These are phyloP conservation scores for Zalerion maritima DNA, from an alignment of 495 filamentous ascomycete genomes.

Conservation along the genomic window DNA sequence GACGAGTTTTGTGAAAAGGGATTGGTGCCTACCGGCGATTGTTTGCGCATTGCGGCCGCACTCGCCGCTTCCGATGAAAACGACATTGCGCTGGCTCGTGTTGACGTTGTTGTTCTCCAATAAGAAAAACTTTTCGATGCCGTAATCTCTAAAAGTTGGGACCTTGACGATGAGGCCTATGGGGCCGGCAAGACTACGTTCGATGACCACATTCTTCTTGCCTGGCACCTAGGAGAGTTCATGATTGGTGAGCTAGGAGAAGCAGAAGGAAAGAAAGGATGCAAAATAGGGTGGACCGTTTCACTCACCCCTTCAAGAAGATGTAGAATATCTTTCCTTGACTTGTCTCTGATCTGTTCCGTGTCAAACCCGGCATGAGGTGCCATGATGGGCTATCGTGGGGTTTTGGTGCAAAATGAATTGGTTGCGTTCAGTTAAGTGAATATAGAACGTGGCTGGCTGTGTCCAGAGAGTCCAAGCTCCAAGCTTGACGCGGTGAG, in stretches of 20 bases:
- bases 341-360: constrained; percentile 66
- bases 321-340: constrained; percentile 69
- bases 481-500: constrained; percentile 2
- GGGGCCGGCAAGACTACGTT: constrained; percentile 76
- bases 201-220: constrained; percentile 95
- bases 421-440: no score
- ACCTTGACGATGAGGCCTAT: constrained; percentile 89
- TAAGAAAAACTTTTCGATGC: constrained; percentile 90
- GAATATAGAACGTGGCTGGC: no score
- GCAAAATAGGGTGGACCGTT: constrained; percentile 14
- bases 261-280: constrained; percentile 3
- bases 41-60: constrained; percentile 63
- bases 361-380: constrained; percentile 65
- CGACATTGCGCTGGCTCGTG: constrained; percentile 82
- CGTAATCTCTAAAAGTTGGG: constrained; percentile 70
- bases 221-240: constrained; percentile 59
- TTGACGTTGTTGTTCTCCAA: constrained; percentile 89
- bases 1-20: constrained; percentile 5
- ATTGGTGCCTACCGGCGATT: constrained; percentile 69
- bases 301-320: constrained; percentile 85
- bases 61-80: constrained; percentile 84
- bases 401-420: constrained; percentile 11
- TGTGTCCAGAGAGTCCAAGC: neutral
- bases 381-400: constrained; percentile 41
- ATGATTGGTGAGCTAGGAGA: constrained; percentile 5